Evolutionary conservation across 1,284 basidiomycete species (phyloP).

Genomic region (Cutaneotrichosporon sp.): DNA sequence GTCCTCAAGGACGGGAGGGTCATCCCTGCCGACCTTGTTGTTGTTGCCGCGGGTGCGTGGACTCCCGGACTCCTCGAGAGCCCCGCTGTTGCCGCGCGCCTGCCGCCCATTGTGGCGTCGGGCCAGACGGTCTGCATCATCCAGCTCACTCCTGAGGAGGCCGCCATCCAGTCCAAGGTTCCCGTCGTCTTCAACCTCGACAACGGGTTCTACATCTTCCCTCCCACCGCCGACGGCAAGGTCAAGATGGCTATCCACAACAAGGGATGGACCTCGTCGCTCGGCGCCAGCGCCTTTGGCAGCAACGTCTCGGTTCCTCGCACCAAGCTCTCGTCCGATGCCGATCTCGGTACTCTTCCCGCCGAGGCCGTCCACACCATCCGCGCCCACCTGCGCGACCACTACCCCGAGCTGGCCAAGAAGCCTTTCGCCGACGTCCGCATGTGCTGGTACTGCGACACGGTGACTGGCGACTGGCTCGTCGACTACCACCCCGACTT

Average conservation of each 20-base stretch:
- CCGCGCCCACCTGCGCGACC: conserved; percentile 34
- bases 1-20: conserved; percentile 62
- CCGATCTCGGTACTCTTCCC: conserved; percentile 47
- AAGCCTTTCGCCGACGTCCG: conserved; percentile 50
- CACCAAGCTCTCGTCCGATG: conserved; percentile 49
- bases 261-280: conserved; percentile 42
- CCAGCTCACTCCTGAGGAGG: conserved; percentile 70
- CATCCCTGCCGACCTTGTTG: conserved; percentile 44
- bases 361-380: conserved; percentile 37
- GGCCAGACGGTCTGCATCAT: conserved; percentile 71
- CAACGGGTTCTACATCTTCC: conserved; percentile 56
- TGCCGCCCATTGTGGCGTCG: conserved; percentile 46
- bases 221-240: conserved; percentile 52
- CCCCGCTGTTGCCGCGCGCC: conserved; percentile 45
- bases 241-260: conserved; percentile 57
- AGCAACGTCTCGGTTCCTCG: conserved; percentile 45
- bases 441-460: conserved; percentile 54
- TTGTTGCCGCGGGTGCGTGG: conserved; percentile 56
- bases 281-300: conserved; percentile 27
- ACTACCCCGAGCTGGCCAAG: conserved; percentile 49
- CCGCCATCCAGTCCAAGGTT: conserved; percentile 60
- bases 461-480: conserved; percentile 55
- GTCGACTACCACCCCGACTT: conserved; percentile 55
- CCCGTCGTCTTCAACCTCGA: conserved; percentile 61
- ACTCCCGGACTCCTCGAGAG: conserved; percentile 72